phyloP scores from a whole-genome alignment of 2,329 filamentous ascomycete species.

The Eurotiales sp. region DNA sequence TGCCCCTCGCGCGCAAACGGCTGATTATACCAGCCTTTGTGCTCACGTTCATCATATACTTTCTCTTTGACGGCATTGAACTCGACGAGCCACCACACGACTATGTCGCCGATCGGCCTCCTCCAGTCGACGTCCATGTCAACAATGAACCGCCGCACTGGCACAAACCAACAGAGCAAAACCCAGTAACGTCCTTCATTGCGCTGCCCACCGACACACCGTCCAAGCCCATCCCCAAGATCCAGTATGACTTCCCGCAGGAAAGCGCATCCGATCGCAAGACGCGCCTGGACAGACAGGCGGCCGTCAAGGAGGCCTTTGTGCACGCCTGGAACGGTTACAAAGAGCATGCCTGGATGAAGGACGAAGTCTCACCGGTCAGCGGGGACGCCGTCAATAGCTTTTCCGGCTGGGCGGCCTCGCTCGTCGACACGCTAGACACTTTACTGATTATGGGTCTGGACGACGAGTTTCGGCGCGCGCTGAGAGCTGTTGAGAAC shows the following conservation, averaged over 20 bases:
- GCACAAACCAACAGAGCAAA: conserved; percentile 68
- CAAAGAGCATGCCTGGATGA: conserved; percentile 72
- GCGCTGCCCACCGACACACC: conserved; percentile 68
- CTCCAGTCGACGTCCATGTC: conserved; percentile 14
- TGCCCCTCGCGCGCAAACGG: conserved; percentile 21
- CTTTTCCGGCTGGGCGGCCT: conserved; percentile 89
- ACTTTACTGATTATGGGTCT: conserved; percentile 83
- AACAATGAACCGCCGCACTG: conserved; percentile 54
- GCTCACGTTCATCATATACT: conserved; percentile 23
- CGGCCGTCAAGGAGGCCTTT: conserved; percentile 69
- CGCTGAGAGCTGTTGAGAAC: conserved; percentile 61
- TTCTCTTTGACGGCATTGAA: conserved; percentile 7
- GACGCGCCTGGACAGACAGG: conserved; percentile 61
- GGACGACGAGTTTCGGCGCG: conserved; percentile 73
- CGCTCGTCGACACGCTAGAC: conserved; percentile 76
- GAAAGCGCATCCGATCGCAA: conserved; percentile 60
- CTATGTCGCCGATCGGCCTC: conserved; percentile 21
- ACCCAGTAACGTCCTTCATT: conserved; percentile 69
- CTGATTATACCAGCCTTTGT: conserved; percentile 24
- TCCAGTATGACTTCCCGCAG: conserved; percentile 67
- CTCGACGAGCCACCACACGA: neutral
- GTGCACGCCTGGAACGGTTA: conserved; percentile 80
- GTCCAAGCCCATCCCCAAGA: conserved; percentile 62
- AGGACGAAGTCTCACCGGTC: conserved; percentile 80
- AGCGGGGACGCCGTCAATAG: conserved; percentile 67